phyloP scores from a whole-genome alignment of 129 eudicot species.

The Saposhnikovia divaricata region DNA sequence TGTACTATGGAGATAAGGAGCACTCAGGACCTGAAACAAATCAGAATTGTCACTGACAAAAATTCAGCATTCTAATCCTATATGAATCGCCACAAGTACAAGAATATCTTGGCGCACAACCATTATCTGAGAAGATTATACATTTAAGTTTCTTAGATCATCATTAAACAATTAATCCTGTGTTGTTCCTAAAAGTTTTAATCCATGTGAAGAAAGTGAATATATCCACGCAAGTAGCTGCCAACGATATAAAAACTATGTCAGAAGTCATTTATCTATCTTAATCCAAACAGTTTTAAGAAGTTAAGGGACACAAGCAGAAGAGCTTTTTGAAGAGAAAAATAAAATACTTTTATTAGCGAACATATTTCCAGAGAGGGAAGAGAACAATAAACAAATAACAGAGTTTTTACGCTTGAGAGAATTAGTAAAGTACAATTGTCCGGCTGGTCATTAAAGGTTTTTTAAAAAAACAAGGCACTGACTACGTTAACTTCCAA shows the following conservation, averaged over 20 bases:
- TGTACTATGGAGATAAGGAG: slow-evolving; percentile 65
- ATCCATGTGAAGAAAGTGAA: background rate
- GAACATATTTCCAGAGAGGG: background rate
- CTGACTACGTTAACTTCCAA: background rate
- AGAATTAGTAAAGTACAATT: background rate
- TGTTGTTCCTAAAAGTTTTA: background rate
- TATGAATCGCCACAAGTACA: background rate
- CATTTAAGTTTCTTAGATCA: background rate
- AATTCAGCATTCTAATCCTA: background rate
- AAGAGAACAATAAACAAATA: no score
- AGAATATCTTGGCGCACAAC: background rate
- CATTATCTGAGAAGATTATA: background rate
- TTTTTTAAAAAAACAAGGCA: background rate
- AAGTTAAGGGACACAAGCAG: background rate
- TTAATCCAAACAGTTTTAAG: background rate
- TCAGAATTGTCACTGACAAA: background rate
- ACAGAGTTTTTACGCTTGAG: background rate
- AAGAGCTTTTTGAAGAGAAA: no score
- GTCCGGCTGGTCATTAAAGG: background rate
- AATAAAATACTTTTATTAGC: no score
- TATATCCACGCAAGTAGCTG: background rate
- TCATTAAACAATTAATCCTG: background rate
- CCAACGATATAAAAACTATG: background rate
- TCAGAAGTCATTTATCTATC: no score
- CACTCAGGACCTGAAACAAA: slow-evolving; percentile 68